Percentiles rank a stretch among this genome's conserved stretches.
phyloP scores from a whole-genome alignment of 1,284 basidiomycete genomes.

The Puccinia hordei region DNA sequence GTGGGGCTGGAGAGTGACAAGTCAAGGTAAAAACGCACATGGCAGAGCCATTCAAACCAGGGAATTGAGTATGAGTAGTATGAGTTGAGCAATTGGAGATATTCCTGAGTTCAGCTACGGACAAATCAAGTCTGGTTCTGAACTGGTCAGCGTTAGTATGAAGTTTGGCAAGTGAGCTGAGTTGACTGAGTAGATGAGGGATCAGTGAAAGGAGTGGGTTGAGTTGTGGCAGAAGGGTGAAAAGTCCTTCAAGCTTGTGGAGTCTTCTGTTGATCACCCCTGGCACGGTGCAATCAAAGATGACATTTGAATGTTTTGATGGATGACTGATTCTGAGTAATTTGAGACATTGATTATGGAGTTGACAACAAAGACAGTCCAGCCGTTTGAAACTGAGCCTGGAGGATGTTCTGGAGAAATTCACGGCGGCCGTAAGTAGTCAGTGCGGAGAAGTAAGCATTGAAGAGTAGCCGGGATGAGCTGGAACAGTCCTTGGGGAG shows the following conservation, averaged over 20 bases:
- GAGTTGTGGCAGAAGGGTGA: slow-evolving; percentile 78
- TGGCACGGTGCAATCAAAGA: slow-evolving; percentile 55
- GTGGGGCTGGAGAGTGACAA: slow-evolving; percentile 71
- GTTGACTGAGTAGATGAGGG: slow-evolving; percentile 81
- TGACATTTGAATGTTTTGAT: neutral
- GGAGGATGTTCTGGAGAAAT: slow-evolving; percentile 42
- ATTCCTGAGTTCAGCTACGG: slow-evolving; percentile 72
- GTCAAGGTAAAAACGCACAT: slow-evolving; percentile 98
- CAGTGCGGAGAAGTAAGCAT: slow-evolving; percentile 29
- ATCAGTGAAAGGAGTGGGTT: slow-evolving; percentile 85
- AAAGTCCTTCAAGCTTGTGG: slow-evolving; percentile 66
- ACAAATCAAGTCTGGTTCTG: slow-evolving; percentile 64
- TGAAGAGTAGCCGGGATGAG: slow-evolving; percentile 26
- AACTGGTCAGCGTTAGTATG: slow-evolving; percentile 81
- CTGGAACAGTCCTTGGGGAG: neutral
- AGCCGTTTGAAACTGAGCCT: slow-evolving; percentile 48
- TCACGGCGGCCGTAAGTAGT: slow-evolving; percentile 7
- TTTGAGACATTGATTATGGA: slow-evolving; percentile 33
- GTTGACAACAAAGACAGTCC: slow-evolving; percentile 25
- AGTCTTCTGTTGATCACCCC: slow-evolving; percentile 54
- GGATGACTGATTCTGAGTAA: slow-evolving; percentile 28
- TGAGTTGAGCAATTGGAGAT: slow-evolving; percentile 69
- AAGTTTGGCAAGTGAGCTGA: slow-evolving; percentile 78
- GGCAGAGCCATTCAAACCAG: slow-evolving; percentile 90
- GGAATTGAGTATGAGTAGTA: slow-evolving; percentile 70